Evolutionary conservation across 2,329 filamentous ascomycete species (phyloP), one percentile per base, ranked within the genome.

Genomic region (Emericellopsis cladophorae): DNA sequence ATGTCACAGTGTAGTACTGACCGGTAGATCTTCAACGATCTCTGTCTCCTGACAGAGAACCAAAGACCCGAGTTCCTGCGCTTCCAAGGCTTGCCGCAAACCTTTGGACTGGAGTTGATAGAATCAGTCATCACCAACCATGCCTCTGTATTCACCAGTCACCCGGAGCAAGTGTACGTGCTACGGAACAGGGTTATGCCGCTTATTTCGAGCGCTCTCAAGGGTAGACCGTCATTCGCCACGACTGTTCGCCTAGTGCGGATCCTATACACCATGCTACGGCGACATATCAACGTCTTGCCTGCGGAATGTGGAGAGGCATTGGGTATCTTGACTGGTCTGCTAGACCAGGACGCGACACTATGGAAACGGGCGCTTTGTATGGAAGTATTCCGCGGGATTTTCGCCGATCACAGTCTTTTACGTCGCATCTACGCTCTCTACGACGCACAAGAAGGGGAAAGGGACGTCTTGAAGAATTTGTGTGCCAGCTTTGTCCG

Each of bases 101-200:
- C 84, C 1, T 92, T 94, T 50, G 85, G 88, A 6, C 65, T 98
- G 2, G 92, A 98, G 56, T 71, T 96, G 41, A 87, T 98, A 50
- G 89, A 95, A 60, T 90, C 87, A 1, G 79, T 95, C 40, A 66
- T 98, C 44, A 81, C 83, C 21, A 93, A 89, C 51, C 87, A 95
- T 64, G 76, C 81, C n/a, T 68, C 72, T 40, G 76, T 94, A 23
- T 92, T 96, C 57, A 67, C 79, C 15, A 68, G 70, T 4, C 88
- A 95, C 54, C 71, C 77, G 1, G 89, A 95, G 54, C 84, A 94
- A 57, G 76, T 83, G 5, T 74, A 90, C 48, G 76, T 94, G 31
- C 68, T 96, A 31, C 79, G 84, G 22, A 69, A 73, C 4, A 74
- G 83, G 38, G 75, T 95, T 2, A 84, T 95, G 74, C 89, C 90